A percentile compares a stretch with the other conserved stretches of the same genome.
phyloP scores from a whole-genome alignment of 179 eudicot species.

The Spinacia oleracea region DNA sequence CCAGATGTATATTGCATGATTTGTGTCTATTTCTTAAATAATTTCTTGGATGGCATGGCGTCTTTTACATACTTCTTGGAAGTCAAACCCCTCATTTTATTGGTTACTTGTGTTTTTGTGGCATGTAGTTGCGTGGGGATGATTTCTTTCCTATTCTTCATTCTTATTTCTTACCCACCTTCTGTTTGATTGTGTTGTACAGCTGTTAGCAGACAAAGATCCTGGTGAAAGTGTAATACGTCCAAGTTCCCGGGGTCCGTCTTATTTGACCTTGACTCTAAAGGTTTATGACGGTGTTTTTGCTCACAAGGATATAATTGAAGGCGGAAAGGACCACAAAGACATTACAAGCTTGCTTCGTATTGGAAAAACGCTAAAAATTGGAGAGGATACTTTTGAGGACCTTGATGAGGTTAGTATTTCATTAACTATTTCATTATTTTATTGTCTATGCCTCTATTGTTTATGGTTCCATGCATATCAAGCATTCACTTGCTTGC shows the following conservation, averaged over 20 bases:
- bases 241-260: constrained; percentile 92
- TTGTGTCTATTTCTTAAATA: not conserved
- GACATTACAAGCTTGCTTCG: constrained; percentile 91
- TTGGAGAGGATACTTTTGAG: constrained; percentile 89
- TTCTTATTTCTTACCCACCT: constrained; percentile 3
- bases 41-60: not conserved
- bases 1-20: constrained; percentile 11
- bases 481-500: constrained; percentile 4
- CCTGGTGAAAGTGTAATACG: constrained; percentile 92
- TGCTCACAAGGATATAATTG: constrained; percentile 90
- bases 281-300: constrained; percentile 87
- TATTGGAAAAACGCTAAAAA: constrained; percentile 81
- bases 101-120: not conserved
- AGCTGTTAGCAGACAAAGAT: constrained; percentile 79
- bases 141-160: constrained; percentile 8
- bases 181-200: constrained; percentile 23
- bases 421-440: not conserved
- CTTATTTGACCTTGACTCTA: constrained; percentile 74
- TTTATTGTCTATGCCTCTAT: not conserved
- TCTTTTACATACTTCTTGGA: too few relatives aligned
- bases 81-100: not conserved
- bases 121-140: not conserved
- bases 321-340: constrained; percentile 96
- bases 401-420: constrained; percentile 88
- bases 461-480: not conserved